These are phyloP conservation scores for Lignosus rhinocerotis DNA, from an alignment of 1,284 basidiomycete species.

Conservation along the genomic window DNA sequence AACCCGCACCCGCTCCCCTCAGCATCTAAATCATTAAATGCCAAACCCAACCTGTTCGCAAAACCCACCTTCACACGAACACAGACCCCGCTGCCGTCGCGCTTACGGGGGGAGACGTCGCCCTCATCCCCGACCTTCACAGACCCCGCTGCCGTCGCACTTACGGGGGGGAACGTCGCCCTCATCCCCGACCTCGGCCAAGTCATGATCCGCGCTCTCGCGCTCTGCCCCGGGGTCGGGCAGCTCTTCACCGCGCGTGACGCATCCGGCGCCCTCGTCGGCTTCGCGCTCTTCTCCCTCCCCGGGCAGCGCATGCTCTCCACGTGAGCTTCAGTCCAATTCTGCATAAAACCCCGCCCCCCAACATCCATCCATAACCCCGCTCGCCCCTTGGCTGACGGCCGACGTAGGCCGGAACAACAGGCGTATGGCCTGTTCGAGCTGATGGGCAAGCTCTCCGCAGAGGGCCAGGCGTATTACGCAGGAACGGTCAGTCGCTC, in stretches of 20 bases:
- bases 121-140: too few species aligned
- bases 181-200: constrained; percentile 11
- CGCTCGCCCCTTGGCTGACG: too few species aligned
- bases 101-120: too few species aligned
- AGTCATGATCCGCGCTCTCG: constrained; percentile 18
- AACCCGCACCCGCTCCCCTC: background rate
- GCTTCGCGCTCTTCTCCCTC: constrained; percentile 15
- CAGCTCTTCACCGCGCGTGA: constrained; percentile 20
- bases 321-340: background rate
- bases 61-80: too few species aligned
- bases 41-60: too few species aligned
- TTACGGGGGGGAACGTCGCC: constrained; percentile 14
- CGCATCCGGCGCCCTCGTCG: constrained; percentile 14
- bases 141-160: constrained; percentile 22
- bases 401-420: constrained; percentile 13
- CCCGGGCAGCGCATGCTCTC: constrained; percentile 16
- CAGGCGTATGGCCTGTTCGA: constrained; percentile 13
- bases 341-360: background rate
- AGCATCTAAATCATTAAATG: too few species aligned
- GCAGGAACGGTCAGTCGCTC: background rate
- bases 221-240: constrained; percentile 6
- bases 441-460: constrained; percentile 15
- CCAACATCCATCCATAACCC: too few species aligned
- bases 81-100: too few species aligned
- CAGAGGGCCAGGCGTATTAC: constrained; percentile 17